Evolutionary conservation across 768 basidiomycete species (phyloP).

Genomic region (Leccinellum albellum): DNA sequence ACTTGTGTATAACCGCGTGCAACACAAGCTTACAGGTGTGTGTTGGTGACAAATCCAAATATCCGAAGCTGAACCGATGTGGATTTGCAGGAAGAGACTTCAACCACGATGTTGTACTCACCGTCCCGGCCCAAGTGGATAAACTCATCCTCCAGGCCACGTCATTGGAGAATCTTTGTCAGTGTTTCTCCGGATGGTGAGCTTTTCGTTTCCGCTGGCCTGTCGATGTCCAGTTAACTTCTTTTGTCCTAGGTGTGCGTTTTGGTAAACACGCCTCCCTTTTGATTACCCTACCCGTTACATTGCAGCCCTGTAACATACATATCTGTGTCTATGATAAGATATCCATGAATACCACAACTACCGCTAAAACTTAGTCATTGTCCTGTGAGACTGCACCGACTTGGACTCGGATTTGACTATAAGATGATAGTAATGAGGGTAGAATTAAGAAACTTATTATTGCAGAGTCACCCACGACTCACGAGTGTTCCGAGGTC

Average conservation of each 20-base stretch:
- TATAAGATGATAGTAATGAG: background rate
- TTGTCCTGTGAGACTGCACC: background rate
- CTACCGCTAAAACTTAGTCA: background rate
- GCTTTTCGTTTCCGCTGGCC: background rate
- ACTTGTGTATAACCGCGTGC: constrained; percentile 90
- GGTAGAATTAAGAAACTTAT: constrained; percentile 42
- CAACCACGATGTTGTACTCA: constrained; percentile 72
- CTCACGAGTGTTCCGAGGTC: constrained; percentile 88
- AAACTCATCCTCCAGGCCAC: constrained; percentile 92
- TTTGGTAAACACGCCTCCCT: constrained; percentile 50
- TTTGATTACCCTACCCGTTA: constrained; percentile 7
- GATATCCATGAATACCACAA: background rate
- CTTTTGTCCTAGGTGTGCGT: constrained; percentile 53
- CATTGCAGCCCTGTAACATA: constrained; percentile 24
- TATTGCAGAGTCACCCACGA: constrained; percentile 86
- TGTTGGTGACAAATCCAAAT: background rate
- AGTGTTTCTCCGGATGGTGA: constrained; percentile 94
- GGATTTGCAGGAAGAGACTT: constrained; percentile 76
- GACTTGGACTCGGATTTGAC: no score
- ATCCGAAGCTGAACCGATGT: background rate
- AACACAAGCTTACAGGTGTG: constrained; percentile 87
- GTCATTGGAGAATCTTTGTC: constrained; percentile 91
- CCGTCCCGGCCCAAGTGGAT: constrained; percentile 84
- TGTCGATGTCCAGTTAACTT: background rate
- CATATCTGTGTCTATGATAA: constrained; percentile 6